Conservation (phyloP, 139 green algal species). For the Chlorella sp. region DNA sequence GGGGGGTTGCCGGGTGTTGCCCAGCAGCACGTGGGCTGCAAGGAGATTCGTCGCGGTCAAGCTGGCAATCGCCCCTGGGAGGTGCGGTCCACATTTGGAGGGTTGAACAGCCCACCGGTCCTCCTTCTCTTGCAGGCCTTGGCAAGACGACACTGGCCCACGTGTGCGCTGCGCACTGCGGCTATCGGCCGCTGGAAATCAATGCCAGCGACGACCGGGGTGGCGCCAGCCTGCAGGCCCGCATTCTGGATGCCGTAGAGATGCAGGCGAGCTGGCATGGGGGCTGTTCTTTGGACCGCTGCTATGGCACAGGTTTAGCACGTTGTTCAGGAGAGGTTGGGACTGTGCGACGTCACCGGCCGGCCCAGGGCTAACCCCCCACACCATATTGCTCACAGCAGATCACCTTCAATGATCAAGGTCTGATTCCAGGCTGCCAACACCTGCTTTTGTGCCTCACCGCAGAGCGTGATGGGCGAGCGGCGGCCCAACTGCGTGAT, state of each 20-base stretch:
- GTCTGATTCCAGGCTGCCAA: too few species aligned
- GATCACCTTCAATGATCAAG: too few species aligned
- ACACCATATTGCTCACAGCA: too few species aligned
- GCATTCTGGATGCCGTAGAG: conserved; percentile 85
- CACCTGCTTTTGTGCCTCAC: neutral
- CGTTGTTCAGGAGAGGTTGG: too few species aligned
- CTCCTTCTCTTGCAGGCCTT: conserved; percentile 64
- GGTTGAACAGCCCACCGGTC: neutral
- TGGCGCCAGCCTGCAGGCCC: conserved; percentile 62
- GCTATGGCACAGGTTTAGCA: too few species aligned
- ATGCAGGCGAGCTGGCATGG: conserved; percentile 45
- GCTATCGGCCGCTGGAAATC: conserved; percentile 95
- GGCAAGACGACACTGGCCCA: conserved; percentile 98
- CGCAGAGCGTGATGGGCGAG: conserved; percentile 53
- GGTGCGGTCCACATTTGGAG: too few species aligned
- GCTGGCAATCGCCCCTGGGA: too few species aligned
- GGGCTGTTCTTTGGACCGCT: neutral
- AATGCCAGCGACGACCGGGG: conserved; percentile 95
- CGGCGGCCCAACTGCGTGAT: conserved; percentile 90
- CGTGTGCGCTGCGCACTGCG: conserved; percentile 91
- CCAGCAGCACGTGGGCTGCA: too few species aligned
- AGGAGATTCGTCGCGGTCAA: too few species aligned
- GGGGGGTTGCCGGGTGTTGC: too few species aligned
- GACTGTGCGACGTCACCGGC: too few species aligned
- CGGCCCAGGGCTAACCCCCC: too few species aligned